Percentiles rank a stretch among this genome's conserved stretches.
Conservation (phyloP, 108 stramenopile genomes). For the Skeletonema costatum region DNA sequence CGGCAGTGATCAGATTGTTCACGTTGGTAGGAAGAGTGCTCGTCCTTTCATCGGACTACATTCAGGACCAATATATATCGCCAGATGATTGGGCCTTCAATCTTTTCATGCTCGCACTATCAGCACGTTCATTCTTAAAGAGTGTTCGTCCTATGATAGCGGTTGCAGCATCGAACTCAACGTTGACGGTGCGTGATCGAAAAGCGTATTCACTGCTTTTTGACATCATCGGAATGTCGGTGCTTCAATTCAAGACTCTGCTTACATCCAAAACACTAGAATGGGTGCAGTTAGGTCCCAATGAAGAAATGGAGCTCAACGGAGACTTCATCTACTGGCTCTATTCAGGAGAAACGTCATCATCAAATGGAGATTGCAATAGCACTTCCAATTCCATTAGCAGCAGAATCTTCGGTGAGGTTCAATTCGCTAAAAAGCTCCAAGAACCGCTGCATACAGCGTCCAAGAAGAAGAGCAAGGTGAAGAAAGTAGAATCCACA, state of each 20-base stretch:
- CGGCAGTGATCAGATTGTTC: constrained; percentile 34
- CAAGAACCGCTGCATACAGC: constrained; percentile 25
- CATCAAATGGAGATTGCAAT: background rate
- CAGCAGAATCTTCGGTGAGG: constrained; percentile 42
- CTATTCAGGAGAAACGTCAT: constrained; percentile 32
- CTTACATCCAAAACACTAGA: constrained; percentile 31
- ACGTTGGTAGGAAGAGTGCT: constrained; percentile 41
- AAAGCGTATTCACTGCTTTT: constrained; percentile 32
- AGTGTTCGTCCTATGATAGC: constrained; percentile 31
- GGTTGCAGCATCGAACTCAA: constrained; percentile 11
- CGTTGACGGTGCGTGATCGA: constrained; percentile 40
- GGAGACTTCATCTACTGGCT: constrained; percentile 44
- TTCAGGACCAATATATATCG: constrained; percentile 37
- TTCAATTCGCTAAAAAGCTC: constrained; percentile 35
- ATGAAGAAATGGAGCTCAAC: constrained; percentile 21
- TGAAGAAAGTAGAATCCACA: background rate
- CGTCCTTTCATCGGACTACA: constrained; percentile 31
- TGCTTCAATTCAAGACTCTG: constrained; percentile 48
- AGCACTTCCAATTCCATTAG: constrained; percentile 1
- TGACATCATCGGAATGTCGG: constrained; percentile 25
- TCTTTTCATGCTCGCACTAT: constrained; percentile 30
- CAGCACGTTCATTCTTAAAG: constrained; percentile 14
- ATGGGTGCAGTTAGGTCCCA: constrained; percentile 26
- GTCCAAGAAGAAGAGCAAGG: constrained; percentile 20
- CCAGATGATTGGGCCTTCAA: constrained; percentile 46